Conservation (phyloP, 1,284 basidiomycete genomes). For the Austroboletus olivaceoglutinosus region DNA sequence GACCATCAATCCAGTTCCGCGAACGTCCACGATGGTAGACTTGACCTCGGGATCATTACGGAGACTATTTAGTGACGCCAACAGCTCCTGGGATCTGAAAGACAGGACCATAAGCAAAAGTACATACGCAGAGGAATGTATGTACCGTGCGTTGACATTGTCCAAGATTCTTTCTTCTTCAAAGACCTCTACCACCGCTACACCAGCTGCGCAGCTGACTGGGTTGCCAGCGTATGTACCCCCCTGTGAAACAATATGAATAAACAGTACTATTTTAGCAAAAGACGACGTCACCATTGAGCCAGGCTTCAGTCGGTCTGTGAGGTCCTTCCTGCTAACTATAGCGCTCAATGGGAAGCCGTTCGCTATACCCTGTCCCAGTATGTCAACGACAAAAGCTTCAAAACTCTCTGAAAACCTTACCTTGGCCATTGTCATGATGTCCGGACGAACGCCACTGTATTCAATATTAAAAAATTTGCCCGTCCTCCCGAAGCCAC, state of each 20-base stretch:
- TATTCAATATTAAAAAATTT: conserved; percentile 80
- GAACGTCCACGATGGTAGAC: conserved; percentile 69
- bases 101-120: conserved; percentile 4
- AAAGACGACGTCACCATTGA: conserved; percentile 56
- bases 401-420: neutral
- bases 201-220: conserved; percentile 84
- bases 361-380: conserved; percentile 76
- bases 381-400: conserved; percentile 3
- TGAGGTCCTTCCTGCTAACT: conserved; percentile 78
- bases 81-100: conserved; percentile 69
- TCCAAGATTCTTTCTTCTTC: conserved; percentile 73
- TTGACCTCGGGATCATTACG: conserved; percentile 49
- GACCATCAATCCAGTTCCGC: conserved; percentile 79
- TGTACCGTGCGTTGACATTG: conserved; percentile 73
- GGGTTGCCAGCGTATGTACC: conserved; percentile 92
- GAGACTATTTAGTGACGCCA: conserved; percentile 58
- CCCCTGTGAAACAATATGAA: conserved; percentile 46
- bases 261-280: neutral
- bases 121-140: neutral
- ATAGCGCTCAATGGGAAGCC: conserved; percentile 93
- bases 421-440: conserved; percentile 87
- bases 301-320: conserved; percentile 77
- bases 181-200: conserved; percentile 79
- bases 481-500: conserved; percentile 90
- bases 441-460: conserved; percentile 81